Evolutionary conservation across 176 grass and related monocot species (phyloP).

Genomic region (Zea luxurians): DNA sequence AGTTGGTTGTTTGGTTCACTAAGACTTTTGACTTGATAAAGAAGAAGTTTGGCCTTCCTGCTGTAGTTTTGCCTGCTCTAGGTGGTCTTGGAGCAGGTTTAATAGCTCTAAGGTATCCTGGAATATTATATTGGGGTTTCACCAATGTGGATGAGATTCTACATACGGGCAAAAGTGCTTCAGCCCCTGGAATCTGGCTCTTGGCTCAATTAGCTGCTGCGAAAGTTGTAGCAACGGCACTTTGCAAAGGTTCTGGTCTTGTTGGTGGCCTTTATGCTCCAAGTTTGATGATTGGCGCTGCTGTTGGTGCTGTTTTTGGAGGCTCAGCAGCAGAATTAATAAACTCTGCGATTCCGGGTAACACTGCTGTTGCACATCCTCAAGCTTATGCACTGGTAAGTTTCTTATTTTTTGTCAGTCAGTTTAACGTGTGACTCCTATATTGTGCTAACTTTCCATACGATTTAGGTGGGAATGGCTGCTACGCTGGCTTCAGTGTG

Average conservation of each 20-base stretch:
- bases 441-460: slow-evolving; percentile 18
- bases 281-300: slow-evolving; percentile 98
- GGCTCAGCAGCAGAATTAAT: slow-evolving; percentile 90
- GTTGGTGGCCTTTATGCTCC: slow-evolving; percentile 98
- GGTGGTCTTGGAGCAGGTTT: slow-evolving; percentile 92
- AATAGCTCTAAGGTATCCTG: slow-evolving; percentile 96
- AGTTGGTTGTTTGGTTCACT: slow-evolving; percentile 89
- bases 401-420: slow-evolving; percentile 23
- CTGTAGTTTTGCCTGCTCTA: slow-evolving; percentile 92
- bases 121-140: slow-evolving; percentile 96
- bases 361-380: slow-evolving; percentile 92
- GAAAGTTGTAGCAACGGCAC: slow-evolving; percentile 96
- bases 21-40: slow-evolving; percentile 88
- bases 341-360: slow-evolving; percentile 88
- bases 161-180: slow-evolving; percentile 95
- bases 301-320: slow-evolving; percentile 96
- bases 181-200: slow-evolving; percentile 95
- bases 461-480: slow-evolving; percentile 92
- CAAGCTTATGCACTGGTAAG: slow-evolving; percentile 96
- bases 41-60: slow-evolving; percentile 77
- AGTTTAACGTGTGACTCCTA: slow-evolving; percentile 10
- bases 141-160: slow-evolving; percentile 98
- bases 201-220: slow-evolving; percentile 86
- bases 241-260: slow-evolving; percentile 98
- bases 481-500: slow-evolving; percentile 94